Conservation (phyloP, 2,329 filamentous ascomycete genomes). For the Phoma sp. region DNA sequence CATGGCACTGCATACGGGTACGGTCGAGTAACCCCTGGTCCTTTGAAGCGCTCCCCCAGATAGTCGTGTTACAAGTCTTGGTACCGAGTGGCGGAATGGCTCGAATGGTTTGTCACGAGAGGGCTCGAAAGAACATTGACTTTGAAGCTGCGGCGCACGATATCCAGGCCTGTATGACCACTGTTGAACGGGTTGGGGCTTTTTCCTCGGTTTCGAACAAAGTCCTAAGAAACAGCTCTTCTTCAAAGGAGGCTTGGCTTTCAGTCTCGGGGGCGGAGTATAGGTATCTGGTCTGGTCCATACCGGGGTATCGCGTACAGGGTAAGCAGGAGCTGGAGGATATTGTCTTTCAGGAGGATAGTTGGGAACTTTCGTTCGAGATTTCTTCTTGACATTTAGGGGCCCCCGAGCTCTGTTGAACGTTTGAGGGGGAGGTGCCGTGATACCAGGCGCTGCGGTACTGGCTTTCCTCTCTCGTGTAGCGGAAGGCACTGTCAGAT, state of each 20-base stretch:
- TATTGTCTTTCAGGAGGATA: slow-evolving; percentile 29
- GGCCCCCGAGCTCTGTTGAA: slow-evolving; percentile 3
- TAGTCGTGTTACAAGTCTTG: slow-evolving; percentile 26
- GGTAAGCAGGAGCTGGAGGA: slow-evolving; percentile 33
- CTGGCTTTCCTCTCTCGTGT: slow-evolving; percentile 19
- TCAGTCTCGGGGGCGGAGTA: slow-evolving; percentile 20
- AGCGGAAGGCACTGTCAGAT: background rate
- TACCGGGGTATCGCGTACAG: slow-evolving; percentile 28
- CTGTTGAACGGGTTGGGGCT: background rate
- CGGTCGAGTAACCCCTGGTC: slow-evolving; percentile 25
- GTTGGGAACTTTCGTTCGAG: slow-evolving; percentile 14
- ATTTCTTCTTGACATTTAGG: slow-evolving; percentile 8
- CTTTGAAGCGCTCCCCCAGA: slow-evolving; percentile 40
- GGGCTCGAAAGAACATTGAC: background rate
- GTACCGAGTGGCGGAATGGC: slow-evolving; percentile 32
- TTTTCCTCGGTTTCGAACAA: background rate
- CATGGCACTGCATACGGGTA: slow-evolving; percentile 14
- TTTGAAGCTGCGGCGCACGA: background rate
- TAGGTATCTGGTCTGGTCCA: slow-evolving; percentile 31
- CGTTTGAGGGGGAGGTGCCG: slow-evolving; percentile 16
- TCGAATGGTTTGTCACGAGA: background rate
- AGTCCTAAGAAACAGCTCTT: slow-evolving; percentile 8
- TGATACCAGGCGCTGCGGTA: slow-evolving; percentile 22
- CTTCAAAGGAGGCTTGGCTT: slow-evolving; percentile 4
- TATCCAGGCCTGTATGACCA: background rate